phyloP scores from a whole-genome alignment of 2,329 filamentous ascomycete species.

The Lachnellula suecica region DNA sequence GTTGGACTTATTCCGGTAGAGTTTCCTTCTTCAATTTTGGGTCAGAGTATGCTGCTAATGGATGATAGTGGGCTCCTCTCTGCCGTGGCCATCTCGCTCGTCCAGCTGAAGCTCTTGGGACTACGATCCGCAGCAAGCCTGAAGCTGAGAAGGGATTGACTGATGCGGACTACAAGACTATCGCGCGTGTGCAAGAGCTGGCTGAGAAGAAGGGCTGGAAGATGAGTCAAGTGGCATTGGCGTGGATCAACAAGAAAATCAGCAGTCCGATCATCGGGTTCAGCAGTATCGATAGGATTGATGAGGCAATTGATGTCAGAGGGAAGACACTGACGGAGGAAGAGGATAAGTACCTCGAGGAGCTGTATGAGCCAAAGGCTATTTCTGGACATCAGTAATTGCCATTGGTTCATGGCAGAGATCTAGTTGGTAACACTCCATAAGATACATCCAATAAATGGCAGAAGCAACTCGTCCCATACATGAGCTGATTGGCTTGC shows the following conservation, averaged over 20 bases:
- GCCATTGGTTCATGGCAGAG: too few relatives aligned
- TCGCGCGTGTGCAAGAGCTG: slow-evolving; percentile 54
- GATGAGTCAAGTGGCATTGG: slow-evolving; percentile 57
- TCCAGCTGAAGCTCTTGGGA: slow-evolving; percentile 21
- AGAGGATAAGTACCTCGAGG: slow-evolving; percentile 53
- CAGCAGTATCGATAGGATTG: slow-evolving; percentile 48
- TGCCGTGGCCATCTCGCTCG: slow-evolving; percentile 34
- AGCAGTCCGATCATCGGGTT: slow-evolving; percentile 53
- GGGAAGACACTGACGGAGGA: slow-evolving; percentile 45
- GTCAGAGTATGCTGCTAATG: neutral
- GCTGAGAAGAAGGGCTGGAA: slow-evolving; percentile 55
- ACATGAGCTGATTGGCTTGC: neutral
- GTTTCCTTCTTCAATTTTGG: neutral
- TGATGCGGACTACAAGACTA: slow-evolving; percentile 50
- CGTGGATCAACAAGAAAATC: slow-evolving; percentile 49
- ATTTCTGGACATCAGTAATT: slow-evolving; percentile 31
- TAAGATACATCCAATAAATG: neutral
- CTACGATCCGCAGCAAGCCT: slow-evolving; percentile 21
- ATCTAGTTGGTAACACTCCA: neutral
- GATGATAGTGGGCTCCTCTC: slow-evolving; percentile 34
- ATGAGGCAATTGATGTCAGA: slow-evolving; percentile 46
- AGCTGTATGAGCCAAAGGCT: slow-evolving; percentile 48
- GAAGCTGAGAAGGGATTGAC: slow-evolving; percentile 35
- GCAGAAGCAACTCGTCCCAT: neutral
- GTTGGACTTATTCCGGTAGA: slow-evolving; percentile 39